Evolutionary conservation across 1,139 yeast species (phyloP).

Genomic region (Protomyces pachydermus): DNA sequence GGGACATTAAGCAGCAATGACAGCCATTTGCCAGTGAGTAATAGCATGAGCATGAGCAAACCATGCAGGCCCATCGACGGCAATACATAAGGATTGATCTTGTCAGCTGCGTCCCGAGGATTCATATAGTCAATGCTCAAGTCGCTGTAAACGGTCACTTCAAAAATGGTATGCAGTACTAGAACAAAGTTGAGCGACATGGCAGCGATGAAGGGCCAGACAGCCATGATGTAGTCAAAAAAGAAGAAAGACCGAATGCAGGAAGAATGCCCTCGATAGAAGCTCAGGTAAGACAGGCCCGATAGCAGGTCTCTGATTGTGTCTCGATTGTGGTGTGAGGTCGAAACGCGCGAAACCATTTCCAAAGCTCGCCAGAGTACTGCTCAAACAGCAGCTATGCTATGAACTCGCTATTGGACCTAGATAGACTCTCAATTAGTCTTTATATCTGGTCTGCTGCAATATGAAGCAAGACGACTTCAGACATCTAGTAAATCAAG

Average conservation of each 20-base stretch:
- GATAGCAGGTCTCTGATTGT: no score
- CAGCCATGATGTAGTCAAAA: not conserved
- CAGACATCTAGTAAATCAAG: not conserved
- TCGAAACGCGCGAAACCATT: no score
- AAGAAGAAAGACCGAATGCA: no score
- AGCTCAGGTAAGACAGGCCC: no score
- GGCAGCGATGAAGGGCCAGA: slow-evolving; percentile 9
- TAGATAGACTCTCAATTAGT: no score
- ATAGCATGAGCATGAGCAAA: slow-evolving; percentile 61
- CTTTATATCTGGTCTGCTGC: no score
- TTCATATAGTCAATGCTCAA: slow-evolving; percentile 68
- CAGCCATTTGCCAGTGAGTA: slow-evolving; percentile 90
- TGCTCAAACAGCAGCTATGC: no score
- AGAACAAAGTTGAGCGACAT: slow-evolving; percentile 66
- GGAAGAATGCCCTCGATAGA: no score
- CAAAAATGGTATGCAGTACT: slow-evolving; percentile 84
- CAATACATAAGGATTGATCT: slow-evolving; percentile 74
- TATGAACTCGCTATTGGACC: no score
- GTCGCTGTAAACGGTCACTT: slow-evolving; percentile 67
- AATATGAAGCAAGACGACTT: not conserved
- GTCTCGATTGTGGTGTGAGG: no score
- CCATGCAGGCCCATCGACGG: slow-evolving; percentile 91
- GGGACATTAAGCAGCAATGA: slow-evolving; percentile 83
- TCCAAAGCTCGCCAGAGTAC: no score
- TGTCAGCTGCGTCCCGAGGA: slow-evolving; percentile 93